Evolutionary conservation across 192 early-diverging fungal genomes (phyloP).

Genomic region (Coemansia interrupta): DNA sequence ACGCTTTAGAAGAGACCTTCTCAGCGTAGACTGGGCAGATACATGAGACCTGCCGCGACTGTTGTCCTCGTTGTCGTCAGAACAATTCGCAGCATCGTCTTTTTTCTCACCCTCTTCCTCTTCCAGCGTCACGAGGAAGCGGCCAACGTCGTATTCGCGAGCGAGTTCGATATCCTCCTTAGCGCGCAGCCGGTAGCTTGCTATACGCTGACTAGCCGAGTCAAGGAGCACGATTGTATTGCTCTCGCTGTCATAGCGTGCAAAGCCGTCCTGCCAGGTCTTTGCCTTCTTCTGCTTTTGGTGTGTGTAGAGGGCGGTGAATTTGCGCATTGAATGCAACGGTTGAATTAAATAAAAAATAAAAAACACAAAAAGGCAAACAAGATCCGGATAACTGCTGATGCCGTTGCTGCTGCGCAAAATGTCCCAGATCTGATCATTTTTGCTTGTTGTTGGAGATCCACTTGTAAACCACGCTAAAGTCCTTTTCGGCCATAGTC

Average conservation of each 20-base stretch:
- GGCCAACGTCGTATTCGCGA: conserved; percentile 39
- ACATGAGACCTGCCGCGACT: not conserved
- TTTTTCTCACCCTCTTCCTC: conserved; percentile 16
- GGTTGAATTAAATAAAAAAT: not conserved
- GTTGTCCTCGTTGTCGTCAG: not conserved
- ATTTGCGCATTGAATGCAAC: conserved; percentile 23
- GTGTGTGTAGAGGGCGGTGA: conserved; percentile 47
- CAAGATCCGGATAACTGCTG: not conserved
- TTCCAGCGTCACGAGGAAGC: conserved; percentile 42
- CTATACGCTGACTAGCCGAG: conserved; percentile 21
- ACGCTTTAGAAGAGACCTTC: conserved; percentile 3
- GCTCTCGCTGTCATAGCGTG: conserved; percentile 26
- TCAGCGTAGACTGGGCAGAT: not conserved
- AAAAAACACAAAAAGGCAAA: not conserved
- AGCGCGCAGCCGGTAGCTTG: conserved; percentile 35
- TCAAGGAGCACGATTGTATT: conserved; percentile 35
- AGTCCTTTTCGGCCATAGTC: conserved; percentile 75
- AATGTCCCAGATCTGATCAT: not conserved
- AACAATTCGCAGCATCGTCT: no score
- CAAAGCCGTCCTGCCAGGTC: conserved; percentile 52
- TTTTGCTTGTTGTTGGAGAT: conserved; percentile 6
- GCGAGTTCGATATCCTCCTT: conserved; percentile 26
- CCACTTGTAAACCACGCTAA: conserved; percentile 70
- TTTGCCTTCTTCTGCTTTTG: conserved; percentile 53
- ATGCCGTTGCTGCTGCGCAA: not conserved